Evolutionary conservation across 2,329 filamentous ascomycete species (phyloP).

Genomic region (Trichophyton simii): DNA sequence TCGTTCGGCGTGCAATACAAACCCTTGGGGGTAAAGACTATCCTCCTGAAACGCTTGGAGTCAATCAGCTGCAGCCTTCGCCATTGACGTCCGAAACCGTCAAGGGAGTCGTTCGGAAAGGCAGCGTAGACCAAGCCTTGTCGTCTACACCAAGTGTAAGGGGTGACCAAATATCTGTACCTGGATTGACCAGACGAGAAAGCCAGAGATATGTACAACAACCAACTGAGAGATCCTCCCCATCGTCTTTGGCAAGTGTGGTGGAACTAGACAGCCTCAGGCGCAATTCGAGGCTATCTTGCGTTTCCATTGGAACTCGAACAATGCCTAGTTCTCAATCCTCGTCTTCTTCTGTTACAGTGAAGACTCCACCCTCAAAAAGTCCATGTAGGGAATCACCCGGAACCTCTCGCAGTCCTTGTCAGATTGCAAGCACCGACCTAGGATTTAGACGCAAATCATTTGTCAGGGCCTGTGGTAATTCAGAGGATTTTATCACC

Average conservation of each 20-base stretch:
- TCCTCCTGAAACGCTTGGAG: slow-evolving; percentile 22
- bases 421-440: not conserved
- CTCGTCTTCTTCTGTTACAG: slow-evolving; percentile 18
- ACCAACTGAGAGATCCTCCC: slow-evolving; percentile 15
- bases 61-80: slow-evolving; percentile 8
- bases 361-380: slow-evolving; percentile 12
- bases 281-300: slow-evolving; percentile 16
- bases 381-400: slow-evolving; percentile 6
- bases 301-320: slow-evolving; percentile 16
- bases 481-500: slow-evolving; percentile 7
- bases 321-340: slow-evolving; percentile 18
- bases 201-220: slow-evolving; percentile 14
- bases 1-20: slow-evolving; percentile 35
- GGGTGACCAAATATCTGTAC: not conserved
- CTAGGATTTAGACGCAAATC: slow-evolving; percentile 3
- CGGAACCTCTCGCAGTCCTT: not conserved
- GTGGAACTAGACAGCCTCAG: slow-evolving; percentile 16
- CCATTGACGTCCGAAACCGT: not conserved
- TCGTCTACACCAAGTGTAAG: not conserved
- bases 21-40: slow-evolving; percentile 35
- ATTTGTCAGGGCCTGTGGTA: not conserved
- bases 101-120: not conserved
- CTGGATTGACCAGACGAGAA: slow-evolving; percentile 8
- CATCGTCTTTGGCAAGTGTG: slow-evolving; percentile 13
- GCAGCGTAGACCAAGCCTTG: not conserved